A percentile compares a stretch with the other conserved stretches of the same genome.
Conservation (phyloP, 2,329 filamentous ascomycete genomes). For the Exophiala dermatitidis region DNA sequence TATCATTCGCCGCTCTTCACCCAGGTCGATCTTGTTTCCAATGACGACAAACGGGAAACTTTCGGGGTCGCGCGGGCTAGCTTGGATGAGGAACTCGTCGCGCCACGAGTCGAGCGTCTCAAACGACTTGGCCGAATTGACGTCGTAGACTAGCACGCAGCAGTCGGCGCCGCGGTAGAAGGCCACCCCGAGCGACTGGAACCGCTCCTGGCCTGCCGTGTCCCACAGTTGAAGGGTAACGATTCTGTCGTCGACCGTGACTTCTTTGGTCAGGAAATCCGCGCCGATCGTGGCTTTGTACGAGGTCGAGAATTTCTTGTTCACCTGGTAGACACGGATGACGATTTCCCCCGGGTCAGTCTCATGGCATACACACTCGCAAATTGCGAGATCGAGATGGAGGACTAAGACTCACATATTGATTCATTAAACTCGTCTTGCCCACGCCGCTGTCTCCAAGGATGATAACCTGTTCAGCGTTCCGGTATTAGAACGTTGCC, state of each 20-base stretch:
- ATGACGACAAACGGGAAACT: constrained; percentile 98
- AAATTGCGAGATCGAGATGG: too few species aligned
- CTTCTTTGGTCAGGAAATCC: constrained; percentile 97
- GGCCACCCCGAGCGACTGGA: constrained; percentile 92
- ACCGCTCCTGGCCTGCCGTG: constrained; percentile 92
- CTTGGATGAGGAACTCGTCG: constrained; percentile 96
- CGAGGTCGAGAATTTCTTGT: constrained; percentile 99
- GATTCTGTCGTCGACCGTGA: constrained; percentile 90
- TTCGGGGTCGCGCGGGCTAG: constrained; percentile 89
- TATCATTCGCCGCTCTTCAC: constrained; percentile 95
- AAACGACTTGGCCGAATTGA: constrained; percentile 99
- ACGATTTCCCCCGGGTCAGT: too few species aligned
- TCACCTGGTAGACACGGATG: constrained; percentile 58
- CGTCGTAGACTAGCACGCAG: constrained; percentile 95
- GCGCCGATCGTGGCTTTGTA: constrained; percentile 99
- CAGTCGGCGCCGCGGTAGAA: constrained; percentile 98
- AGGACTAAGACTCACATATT: constrained; percentile 73
- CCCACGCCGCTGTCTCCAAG: constrained; percentile 97
- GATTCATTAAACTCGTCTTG: constrained; percentile 99
- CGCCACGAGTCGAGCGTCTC: constrained; percentile 97
- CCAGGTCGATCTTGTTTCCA: constrained; percentile 98
- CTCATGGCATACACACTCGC: too few species aligned
- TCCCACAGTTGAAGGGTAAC: constrained; percentile 99
- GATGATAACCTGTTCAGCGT: constrained; percentile 73
- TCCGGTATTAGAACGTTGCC: constrained; percentile 9